Evolutionary conservation across 371 early-diverging fungal genomes (phyloP).

Genomic region (Syncephalastrum contaminatum): DNA sequence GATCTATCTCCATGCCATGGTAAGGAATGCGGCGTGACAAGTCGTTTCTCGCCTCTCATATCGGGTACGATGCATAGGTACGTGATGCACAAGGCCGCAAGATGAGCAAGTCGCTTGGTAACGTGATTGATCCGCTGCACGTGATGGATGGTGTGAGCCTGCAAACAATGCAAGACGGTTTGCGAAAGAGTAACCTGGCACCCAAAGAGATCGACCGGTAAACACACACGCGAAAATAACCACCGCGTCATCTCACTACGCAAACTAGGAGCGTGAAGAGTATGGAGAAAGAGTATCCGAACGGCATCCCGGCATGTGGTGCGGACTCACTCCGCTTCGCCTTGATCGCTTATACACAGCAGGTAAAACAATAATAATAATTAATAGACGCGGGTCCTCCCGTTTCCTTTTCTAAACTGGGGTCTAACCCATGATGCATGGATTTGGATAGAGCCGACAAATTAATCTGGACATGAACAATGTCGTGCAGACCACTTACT

Average conservation of each 20-base stretch:
- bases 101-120: slow-evolving; percentile 97
- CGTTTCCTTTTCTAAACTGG: too few relatives aligned
- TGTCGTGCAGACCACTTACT: slow-evolving; percentile 90
- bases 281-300: slow-evolving; percentile 86
- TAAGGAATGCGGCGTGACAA: slow-evolving; percentile 21
- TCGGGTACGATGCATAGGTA: slow-evolving; percentile 44
- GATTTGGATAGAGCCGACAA: slow-evolving; percentile 68
- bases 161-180: slow-evolving; percentile 61
- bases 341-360: slow-evolving; percentile 85
- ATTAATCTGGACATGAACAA: slow-evolving; percentile 96
- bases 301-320: slow-evolving; percentile 96
- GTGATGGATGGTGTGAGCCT: slow-evolving; percentile 89
- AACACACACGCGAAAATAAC: not conserved
- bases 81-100: slow-evolving; percentile 98
- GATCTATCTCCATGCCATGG: slow-evolving; percentile 80
- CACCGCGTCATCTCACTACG: not conserved
- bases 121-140: slow-evolving; percentile 96
- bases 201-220: slow-evolving; percentile 77
- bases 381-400: too few relatives aligned
- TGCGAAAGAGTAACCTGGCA: slow-evolving; percentile 81
- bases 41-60: slow-evolving; percentile 10
- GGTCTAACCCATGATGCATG: too few relatives aligned
- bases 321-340: slow-evolving; percentile 96
- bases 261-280: slow-evolving; percentile 52
- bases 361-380: slow-evolving; percentile 34